Base-by-base conservation (phyloP, 768 basidiomycete species). In the Fistulinella prunicolor region DNA sequence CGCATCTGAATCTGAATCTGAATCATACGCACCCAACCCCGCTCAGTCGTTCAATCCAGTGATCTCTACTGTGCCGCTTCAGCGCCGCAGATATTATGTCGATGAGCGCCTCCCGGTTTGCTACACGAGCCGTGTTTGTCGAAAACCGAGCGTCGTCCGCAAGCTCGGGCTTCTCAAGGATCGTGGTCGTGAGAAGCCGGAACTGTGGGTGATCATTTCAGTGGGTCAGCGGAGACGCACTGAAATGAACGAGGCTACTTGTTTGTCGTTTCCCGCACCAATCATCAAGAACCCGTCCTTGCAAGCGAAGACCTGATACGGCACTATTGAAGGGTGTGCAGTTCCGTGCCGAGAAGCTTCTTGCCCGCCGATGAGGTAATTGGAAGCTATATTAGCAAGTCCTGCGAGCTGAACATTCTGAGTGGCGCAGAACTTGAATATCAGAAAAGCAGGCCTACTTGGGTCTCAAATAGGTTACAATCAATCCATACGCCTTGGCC, bases 401-500 rank as follows among this genome's bases (percentile, higher is more conserved):
- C 90, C 90, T 14, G 94, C 91, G 40, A 96, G 79, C 90, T 95
- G 59, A 29, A 32, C 37, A 28, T 38, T 34, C 32, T 49, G 19
- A 49, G 44, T 23, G 10, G 34, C 44, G 14, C 23, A 9, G 37
- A 46, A 20, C 44, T 42, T 34, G 44, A 20, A 46, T 20, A 23
- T 20, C 16, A 38, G 32, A 44, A 38, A 24, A 34, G n/a, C 9
- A 22, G 16, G 26, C 72, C 47, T 49, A 89, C 91, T 73, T 95
- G 94, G 13, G 86, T 83, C 59, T 96, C 94, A 58, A 96, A 95
- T 34, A 97, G 70, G 63, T 89, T 94, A 60, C 87, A 89, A 64
- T 97, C 94, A 46, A 97, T 89, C 83, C 87, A 89, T 13, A 86
- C 82, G 2, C 94, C 94, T 56, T 85, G 75, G 6, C 93, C 93